phyloP scores from a whole-genome alignment of 1,284 basidiomycete species.

The Ustilago trichophora region DNA sequence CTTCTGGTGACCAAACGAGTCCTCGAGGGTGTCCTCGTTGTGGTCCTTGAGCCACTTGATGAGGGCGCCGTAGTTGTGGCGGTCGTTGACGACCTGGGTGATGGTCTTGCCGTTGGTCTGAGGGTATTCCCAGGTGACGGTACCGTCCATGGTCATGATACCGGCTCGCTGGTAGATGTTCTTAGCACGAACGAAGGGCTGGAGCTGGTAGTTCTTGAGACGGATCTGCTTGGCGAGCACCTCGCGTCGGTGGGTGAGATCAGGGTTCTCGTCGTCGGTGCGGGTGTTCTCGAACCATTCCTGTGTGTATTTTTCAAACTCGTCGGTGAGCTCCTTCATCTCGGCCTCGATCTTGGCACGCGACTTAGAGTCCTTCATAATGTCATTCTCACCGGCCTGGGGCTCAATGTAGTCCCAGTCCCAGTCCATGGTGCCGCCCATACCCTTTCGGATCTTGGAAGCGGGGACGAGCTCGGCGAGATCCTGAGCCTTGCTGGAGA shows the following conservation, averaged over 20 bases:
- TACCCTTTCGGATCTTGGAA: slow-evolving; percentile 61
- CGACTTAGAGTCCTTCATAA: slow-evolving; percentile 61
- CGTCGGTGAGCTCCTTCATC: slow-evolving; percentile 52
- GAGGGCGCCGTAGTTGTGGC: slow-evolving; percentile 60
- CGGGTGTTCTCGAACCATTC: slow-evolving; percentile 56
- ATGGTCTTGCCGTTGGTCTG: slow-evolving; percentile 53
- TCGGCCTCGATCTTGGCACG: slow-evolving; percentile 55
- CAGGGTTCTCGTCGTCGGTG: slow-evolving; percentile 41
- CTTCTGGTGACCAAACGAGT: slow-evolving; percentile 54
- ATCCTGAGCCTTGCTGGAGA: slow-evolving; percentile 61
- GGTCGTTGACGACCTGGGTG: slow-evolving; percentile 56
- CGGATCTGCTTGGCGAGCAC: slow-evolving; percentile 63
- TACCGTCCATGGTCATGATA: slow-evolving; percentile 58
- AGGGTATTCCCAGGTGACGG: slow-evolving; percentile 62
- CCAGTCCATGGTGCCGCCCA: slow-evolving; percentile 66
- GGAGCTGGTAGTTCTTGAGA: slow-evolving; percentile 62
- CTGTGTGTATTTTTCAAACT: slow-evolving; percentile 57
- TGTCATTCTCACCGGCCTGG: slow-evolving; percentile 60
- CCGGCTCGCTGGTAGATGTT: slow-evolving; percentile 63
- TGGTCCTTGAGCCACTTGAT: slow-evolving; percentile 63
- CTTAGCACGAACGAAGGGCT: slow-evolving; percentile 57
- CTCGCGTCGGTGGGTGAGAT: slow-evolving; percentile 54
- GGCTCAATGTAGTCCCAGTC: slow-evolving; percentile 66
- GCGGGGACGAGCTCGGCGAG: slow-evolving; percentile 58
- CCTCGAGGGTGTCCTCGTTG: slow-evolving; percentile 63